These are phyloP conservation scores for Porcisia deanei DNA, from an alignment of 208 protist genomes.

Conservation along the genomic window DNA sequence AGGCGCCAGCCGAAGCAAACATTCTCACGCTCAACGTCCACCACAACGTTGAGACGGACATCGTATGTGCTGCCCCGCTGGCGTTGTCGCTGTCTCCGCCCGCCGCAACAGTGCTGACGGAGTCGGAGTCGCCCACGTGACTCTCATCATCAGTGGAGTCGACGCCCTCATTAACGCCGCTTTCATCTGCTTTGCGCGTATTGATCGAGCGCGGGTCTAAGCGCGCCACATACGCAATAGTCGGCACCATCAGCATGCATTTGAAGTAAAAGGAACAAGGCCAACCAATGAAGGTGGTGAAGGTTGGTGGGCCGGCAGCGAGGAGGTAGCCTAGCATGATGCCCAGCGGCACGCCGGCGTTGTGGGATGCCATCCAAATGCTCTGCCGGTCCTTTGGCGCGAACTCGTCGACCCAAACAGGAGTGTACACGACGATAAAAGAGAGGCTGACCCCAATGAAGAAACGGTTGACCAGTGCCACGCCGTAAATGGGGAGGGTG, in stretches of 20 bases:
- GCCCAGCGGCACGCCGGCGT: constrained; percentile 90
- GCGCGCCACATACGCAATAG: constrained; percentile 51
- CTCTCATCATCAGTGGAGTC: not conserved
- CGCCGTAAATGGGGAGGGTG: constrained; percentile 40
- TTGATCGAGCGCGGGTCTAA: constrained; percentile 68
- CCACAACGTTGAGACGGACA: not conserved
- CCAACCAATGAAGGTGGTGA: constrained; percentile 71
- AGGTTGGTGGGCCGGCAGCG: constrained; percentile 46
- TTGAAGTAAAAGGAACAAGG: constrained; percentile 86
- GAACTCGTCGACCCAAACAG: constrained; percentile 94
- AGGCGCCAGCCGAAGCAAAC: not conserved
- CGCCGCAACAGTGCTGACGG: not conserved
- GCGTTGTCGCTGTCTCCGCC: not conserved
- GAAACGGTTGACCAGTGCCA: constrained; percentile 77
- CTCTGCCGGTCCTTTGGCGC: constrained; percentile 77
- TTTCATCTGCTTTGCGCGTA: constrained; percentile 15
- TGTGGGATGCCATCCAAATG: constrained; percentile 91
- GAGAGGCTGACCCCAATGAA: constrained; percentile 89
- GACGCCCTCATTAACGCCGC: constrained; percentile 1
- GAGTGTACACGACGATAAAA: constrained; percentile 91
- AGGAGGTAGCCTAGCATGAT: constrained; percentile 91
- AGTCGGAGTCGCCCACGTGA: not conserved
- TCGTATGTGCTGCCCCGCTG: not conserved
- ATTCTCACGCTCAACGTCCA: not conserved
- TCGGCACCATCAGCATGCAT: constrained; percentile 73